Conservation (phyloP, 2,329 filamentous ascomycete species). For the Aureobasidium sp. region DNA sequence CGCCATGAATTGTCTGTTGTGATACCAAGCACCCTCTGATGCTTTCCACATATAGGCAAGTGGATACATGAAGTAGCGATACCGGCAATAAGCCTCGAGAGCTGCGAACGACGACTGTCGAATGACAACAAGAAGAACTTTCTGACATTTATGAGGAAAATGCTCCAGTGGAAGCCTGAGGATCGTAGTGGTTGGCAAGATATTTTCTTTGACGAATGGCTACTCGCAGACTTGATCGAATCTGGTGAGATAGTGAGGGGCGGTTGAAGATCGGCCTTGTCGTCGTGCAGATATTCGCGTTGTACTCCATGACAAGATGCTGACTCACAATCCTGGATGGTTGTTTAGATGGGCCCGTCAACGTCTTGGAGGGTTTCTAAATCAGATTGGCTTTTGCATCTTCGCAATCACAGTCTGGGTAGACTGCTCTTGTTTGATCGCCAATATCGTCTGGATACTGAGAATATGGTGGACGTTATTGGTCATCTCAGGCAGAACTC, state of each 20-base stretch:
- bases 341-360: background rate
- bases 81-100: slow-evolving; percentile 25
- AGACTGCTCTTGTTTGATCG: background rate
- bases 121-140: slow-evolving; percentile 27
- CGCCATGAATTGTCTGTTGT: background rate
- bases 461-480: background rate
- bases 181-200: slow-evolving; percentile 19
- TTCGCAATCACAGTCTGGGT: background rate
- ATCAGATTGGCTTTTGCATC: background rate
- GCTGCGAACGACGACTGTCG: slow-evolving; percentile 22
- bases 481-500: background rate
- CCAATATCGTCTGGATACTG: background rate
- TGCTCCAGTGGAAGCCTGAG: slow-evolving; percentile 33
- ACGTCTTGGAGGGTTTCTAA: background rate
- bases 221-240: slow-evolving; percentile 24
- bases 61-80: slow-evolving; percentile 28
- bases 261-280: background rate
- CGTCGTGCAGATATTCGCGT: background rate
- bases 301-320: background rate
- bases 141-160: slow-evolving; percentile 29
- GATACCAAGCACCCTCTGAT: background rate
- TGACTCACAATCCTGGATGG: background rate
- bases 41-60: slow-evolving; percentile 21
- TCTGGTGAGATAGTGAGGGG: slow-evolving; percentile 19
- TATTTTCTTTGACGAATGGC: slow-evolving; percentile 23